Conservation (phyloP, 2,329 filamentous ascomycete species). For the Sclerotinia glacialis region DNA sequence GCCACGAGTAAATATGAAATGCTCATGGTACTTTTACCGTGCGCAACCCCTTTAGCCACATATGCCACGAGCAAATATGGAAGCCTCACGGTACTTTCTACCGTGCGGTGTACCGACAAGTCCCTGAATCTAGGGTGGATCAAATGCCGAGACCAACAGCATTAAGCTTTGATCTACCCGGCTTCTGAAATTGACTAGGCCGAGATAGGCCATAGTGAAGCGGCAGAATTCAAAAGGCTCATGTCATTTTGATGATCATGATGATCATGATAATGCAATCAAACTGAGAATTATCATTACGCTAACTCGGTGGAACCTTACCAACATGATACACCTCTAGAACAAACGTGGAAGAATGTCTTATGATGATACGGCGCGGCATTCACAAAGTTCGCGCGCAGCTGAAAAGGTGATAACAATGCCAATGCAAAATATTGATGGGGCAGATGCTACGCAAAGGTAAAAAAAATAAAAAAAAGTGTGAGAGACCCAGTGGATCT, state of each 20-base stretch:
- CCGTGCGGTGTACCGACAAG: neutral
- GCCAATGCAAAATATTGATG: slow-evolving; percentile 12
- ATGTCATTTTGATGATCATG: neutral
- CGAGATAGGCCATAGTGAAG: neutral
- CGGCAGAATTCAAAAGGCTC: slow-evolving; percentile 4
- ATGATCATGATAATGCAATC: slow-evolving; percentile 3
- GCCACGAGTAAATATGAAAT: neutral
- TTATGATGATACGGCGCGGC: neutral
- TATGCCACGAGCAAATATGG: neutral
- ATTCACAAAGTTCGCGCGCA: neutral
- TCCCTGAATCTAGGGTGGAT: slow-evolving; percentile 2
- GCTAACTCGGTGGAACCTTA: neutral
- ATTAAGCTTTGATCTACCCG: neutral
- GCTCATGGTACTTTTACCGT: neutral
- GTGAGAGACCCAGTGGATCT: neutral
- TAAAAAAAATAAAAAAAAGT: neutral
- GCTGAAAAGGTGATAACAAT: neutral
- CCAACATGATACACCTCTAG: neutral
- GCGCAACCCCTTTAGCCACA: neutral
- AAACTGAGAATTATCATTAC: neutral
- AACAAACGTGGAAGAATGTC: slow-evolving; percentile 14
- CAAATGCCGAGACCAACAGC: neutral
- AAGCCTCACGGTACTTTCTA: neutral
- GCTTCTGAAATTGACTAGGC: neutral
- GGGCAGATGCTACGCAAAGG: neutral